These are phyloP conservation scores for Phytophthora ohioensis DNA, from an alignment of 352 stramenopile species.

Conservation along the genomic window DNA sequence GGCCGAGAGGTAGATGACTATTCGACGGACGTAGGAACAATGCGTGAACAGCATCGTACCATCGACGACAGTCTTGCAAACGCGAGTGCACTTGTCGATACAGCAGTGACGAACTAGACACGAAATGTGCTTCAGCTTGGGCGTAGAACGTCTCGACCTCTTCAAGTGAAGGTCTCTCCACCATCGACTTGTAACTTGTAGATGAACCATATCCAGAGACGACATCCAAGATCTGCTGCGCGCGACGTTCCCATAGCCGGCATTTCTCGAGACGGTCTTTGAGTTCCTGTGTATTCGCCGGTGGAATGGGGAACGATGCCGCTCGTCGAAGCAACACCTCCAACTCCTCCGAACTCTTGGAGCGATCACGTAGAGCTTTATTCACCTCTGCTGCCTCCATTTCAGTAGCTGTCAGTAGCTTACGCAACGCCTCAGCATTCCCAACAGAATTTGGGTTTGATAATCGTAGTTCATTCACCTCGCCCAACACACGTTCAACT, in stretches of 20 bases:
- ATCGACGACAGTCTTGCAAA: slow-evolving; percentile 75
- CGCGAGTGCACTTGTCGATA: slow-evolving; percentile 67
- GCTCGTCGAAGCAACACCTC: slow-evolving; percentile 52
- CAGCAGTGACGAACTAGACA: slow-evolving; percentile 69
- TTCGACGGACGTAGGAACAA: slow-evolving; percentile 68
- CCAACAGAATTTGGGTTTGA: slow-evolving; percentile 22
- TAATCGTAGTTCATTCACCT: slow-evolving; percentile 40
- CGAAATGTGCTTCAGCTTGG: slow-evolving; percentile 63
- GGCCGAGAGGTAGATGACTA: slow-evolving; percentile 37
- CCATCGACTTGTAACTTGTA: slow-evolving; percentile 23
- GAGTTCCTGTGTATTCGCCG: slow-evolving; percentile 51
- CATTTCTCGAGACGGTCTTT: slow-evolving; percentile 63
- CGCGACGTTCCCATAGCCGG: slow-evolving; percentile 59
- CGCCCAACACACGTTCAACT: slow-evolving; percentile 42
- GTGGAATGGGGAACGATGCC: slow-evolving; percentile 47
- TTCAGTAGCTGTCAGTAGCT: slow-evolving; percentile 45
- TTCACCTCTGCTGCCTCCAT: slow-evolving; percentile 37
- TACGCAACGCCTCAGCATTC: slow-evolving; percentile 53
- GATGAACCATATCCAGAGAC: slow-evolving; percentile 12
- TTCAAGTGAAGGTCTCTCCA: slow-evolving; percentile 48
- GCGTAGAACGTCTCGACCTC: slow-evolving; percentile 61
- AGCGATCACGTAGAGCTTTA: slow-evolving; percentile 42
- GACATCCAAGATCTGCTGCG: slow-evolving; percentile 51
- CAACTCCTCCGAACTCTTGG: slow-evolving; percentile 61
- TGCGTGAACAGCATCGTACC: slow-evolving; percentile 56